Base-by-base conservation (phyloP, 2,329 filamentous ascomycete species). In the Xylariaceae sp. region DNA sequence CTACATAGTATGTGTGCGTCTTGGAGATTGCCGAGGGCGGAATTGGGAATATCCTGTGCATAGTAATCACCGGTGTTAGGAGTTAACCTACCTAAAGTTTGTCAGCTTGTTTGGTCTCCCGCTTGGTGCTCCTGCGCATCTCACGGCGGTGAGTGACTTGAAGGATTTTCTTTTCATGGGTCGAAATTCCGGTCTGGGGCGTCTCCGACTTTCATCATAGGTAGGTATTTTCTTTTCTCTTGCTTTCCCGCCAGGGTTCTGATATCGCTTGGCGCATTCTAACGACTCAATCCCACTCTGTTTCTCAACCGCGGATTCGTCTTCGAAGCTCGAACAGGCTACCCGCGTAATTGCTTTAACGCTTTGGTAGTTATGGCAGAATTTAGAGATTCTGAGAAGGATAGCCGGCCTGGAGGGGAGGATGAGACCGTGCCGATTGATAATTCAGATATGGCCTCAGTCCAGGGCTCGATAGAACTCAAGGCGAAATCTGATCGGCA, bases 361-460 rank as follows among this genome's bases (percentile, higher is more conserved):
- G 41, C 20, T 26, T n/a, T 16, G 5, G 12, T 45, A 12, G 18
- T 20, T 20, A 67, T 68, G 65, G 47, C 54, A 40, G 59, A 54
- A n/a, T 44, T 21, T 12, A 50, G 47, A 43, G 55, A 58, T 41
- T 32, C 40, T 20, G 65, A 64, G 41, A 63, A 62, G 51, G 52
- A 23, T 6, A 40, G 29, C 16, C 47, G 40, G 37, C 54, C 60
- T 52, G 55, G 54, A 49, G 41, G 45, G 20, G 49, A 26, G 20
- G 47, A 47, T 32, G 52, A 59, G 42, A 46, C 43, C 7, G 54
- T 50, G 10, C 16, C 44, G 12, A 50, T 48, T 20, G 62, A 63
- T 23, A 53, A 23, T 9, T 50, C 44, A 4, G 54, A 63, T 16
- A 44, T 52, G 19, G 42, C 51, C 20, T 46, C 59, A 20, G 47